A percentile compares a stretch with the other conserved stretches of the same genome.
phyloP scores from a whole-genome alignment of 2,329 filamentous ascomycete species.

The Triangularia setosa region DNA sequence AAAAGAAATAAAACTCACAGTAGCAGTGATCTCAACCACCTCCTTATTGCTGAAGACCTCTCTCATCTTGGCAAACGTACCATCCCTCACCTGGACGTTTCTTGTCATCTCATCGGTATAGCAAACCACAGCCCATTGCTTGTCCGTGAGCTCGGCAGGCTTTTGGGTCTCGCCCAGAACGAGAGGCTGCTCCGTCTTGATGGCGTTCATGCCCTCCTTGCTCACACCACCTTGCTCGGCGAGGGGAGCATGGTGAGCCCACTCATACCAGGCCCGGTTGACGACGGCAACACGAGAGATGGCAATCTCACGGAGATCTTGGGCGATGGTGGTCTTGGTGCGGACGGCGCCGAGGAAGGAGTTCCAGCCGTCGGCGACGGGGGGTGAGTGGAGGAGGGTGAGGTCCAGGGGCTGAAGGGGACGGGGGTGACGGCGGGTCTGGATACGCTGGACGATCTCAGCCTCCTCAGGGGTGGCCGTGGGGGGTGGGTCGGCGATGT shows the following conservation, averaged over 20 bases:
- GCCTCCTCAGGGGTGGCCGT: slow-evolving; percentile 42
- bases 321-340: slow-evolving; percentile 47
- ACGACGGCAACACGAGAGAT: slow-evolving; percentile 78
- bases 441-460: slow-evolving; percentile 60
- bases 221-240: slow-evolving; percentile 55
- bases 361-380: slow-evolving; percentile 75
- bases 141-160: slow-evolving; percentile 49
- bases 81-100: slow-evolving; percentile 64
- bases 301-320: slow-evolving; percentile 67
- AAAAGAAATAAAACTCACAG: slow-evolving; percentile 42
- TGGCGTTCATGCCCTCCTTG: slow-evolving; percentile 44
- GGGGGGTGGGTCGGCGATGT: slow-evolving; percentile 52
- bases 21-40: slow-evolving; percentile 77
- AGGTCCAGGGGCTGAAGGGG: slow-evolving; percentile 73
- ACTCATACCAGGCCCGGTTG: slow-evolving; percentile 83
- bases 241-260: slow-evolving; percentile 73
- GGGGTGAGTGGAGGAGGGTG: slow-evolving; percentile 68
- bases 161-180: slow-evolving; percentile 30
- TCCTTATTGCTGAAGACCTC: slow-evolving; percentile 62
- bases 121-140: slow-evolving; percentile 64
- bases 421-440: slow-evolving; percentile 61
- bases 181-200: slow-evolving; percentile 34
- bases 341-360: slow-evolving; percentile 61
- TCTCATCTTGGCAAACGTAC: slow-evolving; percentile 62
- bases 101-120: slow-evolving; percentile 85